Conservation (phyloP, 163 green algal genomes). For the Prototheca cutis region DNA sequence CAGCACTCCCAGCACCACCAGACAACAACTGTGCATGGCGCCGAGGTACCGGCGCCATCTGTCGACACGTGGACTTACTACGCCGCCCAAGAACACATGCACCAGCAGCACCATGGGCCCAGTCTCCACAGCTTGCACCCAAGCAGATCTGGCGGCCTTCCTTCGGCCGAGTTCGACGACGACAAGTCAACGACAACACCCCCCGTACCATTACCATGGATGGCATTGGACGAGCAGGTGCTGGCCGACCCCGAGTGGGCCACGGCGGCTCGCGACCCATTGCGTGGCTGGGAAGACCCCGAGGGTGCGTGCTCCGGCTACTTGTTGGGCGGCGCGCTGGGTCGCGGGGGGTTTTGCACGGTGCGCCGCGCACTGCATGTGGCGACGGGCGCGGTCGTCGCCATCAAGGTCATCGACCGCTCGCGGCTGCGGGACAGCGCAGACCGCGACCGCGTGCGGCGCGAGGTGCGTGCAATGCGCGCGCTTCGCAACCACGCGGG, state of each 20-base stretch:
- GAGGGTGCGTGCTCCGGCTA: conserved; percentile 23
- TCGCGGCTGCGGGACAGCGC: conserved; percentile 20
- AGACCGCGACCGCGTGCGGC: conserved; percentile 27
- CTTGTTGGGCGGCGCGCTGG: conserved; percentile 33
- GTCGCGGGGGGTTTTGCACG: conserved; percentile 41
- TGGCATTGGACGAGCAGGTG: background rate
- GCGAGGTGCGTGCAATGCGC: conserved; percentile 29
- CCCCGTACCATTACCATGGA: too few relatives aligned
- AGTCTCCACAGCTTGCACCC: too few relatives aligned
- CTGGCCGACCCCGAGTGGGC: background rate
- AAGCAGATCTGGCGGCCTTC: too few relatives aligned
- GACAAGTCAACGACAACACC: too few relatives aligned
- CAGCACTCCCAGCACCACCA: too few relatives aligned
- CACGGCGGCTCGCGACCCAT: background rate
- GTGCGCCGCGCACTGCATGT: conserved; percentile 28
- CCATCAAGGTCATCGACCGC: conserved; percentile 41
- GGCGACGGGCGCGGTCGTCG: conserved; percentile 21
- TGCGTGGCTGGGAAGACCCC: background rate
- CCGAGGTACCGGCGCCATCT: too few relatives aligned
- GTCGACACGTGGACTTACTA: too few relatives aligned
- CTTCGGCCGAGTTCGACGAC: background rate
- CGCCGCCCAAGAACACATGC: too few relatives aligned
- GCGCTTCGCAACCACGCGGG: conserved; percentile 25
- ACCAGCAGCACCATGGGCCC: too few relatives aligned
- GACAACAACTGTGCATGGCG: too few relatives aligned